These are phyloP conservation scores for Funneliformis geosporum DNA, from an alignment of 192 early-diverging fungal genomes.

Conservation along the genomic window DNA sequence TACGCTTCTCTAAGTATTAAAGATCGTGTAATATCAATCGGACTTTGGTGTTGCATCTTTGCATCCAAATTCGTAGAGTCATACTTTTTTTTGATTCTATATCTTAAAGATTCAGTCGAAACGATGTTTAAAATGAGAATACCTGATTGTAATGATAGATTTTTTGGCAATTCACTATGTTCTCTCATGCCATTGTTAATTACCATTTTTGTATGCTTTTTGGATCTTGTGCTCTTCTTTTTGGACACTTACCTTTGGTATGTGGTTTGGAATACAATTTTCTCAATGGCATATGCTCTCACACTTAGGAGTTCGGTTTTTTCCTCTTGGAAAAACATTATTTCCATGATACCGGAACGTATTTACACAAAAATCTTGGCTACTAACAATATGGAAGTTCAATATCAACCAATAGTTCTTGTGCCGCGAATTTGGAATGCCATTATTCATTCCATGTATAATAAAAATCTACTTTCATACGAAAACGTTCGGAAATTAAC, in stretches of 20 bases:
- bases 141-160: constrained; percentile 60
- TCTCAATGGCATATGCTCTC: constrained; percentile 76
- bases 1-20: constrained; percentile 70
- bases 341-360: constrained; percentile 75
- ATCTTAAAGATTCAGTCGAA: constrained; percentile 75
- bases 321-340: constrained; percentile 84
- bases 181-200: constrained; percentile 67
- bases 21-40: constrained; percentile 69
- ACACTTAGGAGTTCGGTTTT: constrained; percentile 80
- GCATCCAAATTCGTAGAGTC: constrained; percentile 77
- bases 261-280: constrained; percentile 80
- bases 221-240: constrained; percentile 77
- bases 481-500: constrained; percentile 75
- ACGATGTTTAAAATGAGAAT: constrained; percentile 52
- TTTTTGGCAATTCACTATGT: constrained; percentile 60
- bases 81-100: constrained; percentile 79
- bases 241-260: constrained; percentile 89
- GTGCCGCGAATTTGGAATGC: constrained; percentile 87
- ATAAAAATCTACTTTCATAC: constrained; percentile 73
- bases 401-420: constrained; percentile 78
- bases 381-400: constrained; percentile 73
- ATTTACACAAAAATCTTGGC: constrained; percentile 77
- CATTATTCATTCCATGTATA: constrained; percentile 81
- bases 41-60: constrained; percentile 72
- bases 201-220: constrained; percentile 70